Evolutionary conservation across 108 stramenopile genomes (phyloP).

Genomic region (Pelagomonas calceolata): DNA sequence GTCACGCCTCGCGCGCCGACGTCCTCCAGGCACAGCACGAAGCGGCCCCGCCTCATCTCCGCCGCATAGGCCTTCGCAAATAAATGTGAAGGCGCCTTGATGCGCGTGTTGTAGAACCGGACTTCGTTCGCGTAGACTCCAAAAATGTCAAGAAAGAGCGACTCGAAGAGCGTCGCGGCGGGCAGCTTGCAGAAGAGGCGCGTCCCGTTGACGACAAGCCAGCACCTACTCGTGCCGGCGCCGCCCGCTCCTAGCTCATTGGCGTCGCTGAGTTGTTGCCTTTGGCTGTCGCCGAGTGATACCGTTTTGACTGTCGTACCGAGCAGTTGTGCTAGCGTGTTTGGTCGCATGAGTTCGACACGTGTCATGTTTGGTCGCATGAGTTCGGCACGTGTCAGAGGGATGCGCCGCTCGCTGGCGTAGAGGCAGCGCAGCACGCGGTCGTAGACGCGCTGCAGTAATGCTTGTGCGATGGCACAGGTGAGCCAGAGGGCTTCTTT

Average conservation of each 20-base stretch:
- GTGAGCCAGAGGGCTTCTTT: too few relatives aligned
- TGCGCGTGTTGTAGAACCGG: neutral
- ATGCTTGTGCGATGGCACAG: too few relatives aligned
- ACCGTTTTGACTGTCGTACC: too few relatives aligned
- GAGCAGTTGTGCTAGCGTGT: too few relatives aligned
- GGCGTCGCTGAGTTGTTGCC: neutral
- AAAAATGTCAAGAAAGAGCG: neutral
- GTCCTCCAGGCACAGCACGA: neutral
- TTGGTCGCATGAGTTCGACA: too few relatives aligned
- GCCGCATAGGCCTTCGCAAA: neutral
- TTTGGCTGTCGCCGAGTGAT: too few relatives aligned
- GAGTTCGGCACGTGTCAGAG: too few relatives aligned
- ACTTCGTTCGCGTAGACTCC: slow-evolving; percentile 2
- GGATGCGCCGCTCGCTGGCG: too few relatives aligned
- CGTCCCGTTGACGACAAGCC: neutral
- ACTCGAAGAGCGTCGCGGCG: neutral
- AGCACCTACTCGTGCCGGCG: neutral
- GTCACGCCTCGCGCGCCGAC: neutral
- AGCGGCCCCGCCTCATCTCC: neutral
- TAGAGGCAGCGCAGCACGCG: too few relatives aligned
- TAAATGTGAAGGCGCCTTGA: neutral
- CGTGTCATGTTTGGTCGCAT: too few relatives aligned
- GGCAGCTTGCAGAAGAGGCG: neutral
- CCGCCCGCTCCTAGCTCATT: neutral
- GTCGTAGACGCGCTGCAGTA: too few relatives aligned